Conservation (phyloP, 2,329 filamentous ascomycete species). For the Meredithiella fracta region DNA sequence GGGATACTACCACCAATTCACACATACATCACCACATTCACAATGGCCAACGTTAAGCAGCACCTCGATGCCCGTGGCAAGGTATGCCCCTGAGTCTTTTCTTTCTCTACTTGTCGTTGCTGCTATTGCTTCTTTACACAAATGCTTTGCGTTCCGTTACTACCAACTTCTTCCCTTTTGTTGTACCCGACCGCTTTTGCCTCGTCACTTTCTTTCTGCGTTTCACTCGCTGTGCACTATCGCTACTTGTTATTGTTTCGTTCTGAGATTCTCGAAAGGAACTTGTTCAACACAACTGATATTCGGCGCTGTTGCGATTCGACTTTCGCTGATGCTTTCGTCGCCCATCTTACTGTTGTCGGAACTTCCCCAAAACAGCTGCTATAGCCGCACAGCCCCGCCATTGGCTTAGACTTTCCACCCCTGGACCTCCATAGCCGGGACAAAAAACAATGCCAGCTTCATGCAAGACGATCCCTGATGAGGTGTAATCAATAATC, state of each 20-base stretch:
- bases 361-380: conserved; percentile 12
- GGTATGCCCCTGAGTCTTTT: conserved; percentile 9
- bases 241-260: neutral
- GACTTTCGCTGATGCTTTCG: neutral
- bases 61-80: conserved; percentile 64
- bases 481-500: neutral
- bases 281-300: neutral
- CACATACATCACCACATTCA: conserved; percentile 15
- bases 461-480: neutral
- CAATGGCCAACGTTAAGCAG: conserved; percentile 55
- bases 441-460: neutral
- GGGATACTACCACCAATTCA: conserved; percentile 4
- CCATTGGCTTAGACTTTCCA: neutral
- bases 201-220: neutral
- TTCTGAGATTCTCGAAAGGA: neutral
- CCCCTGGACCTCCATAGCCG: neutral
- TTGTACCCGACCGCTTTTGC: neutral
- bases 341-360: neutral
- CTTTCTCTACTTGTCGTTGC: neutral
- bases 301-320: neutral
- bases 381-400: conserved; percentile 1
- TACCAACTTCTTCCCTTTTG: neutral
- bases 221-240: neutral
- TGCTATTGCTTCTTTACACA: neutral
- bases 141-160: neutral